phyloP scores from a whole-genome alignment of 208 protist species.

The Strigomonas culicis region DNA sequence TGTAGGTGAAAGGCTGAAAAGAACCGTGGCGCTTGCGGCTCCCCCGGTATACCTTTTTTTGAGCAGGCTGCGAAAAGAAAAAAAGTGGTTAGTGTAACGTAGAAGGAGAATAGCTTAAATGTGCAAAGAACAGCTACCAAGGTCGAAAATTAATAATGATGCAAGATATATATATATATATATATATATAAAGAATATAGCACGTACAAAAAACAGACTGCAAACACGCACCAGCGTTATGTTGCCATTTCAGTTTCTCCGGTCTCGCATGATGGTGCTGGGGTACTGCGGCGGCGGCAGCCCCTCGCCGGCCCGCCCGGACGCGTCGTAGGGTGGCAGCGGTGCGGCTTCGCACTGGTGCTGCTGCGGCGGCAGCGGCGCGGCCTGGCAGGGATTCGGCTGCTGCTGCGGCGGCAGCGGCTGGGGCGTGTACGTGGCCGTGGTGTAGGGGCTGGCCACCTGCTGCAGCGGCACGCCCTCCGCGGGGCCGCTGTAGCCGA shows the following conservation, averaged over 20 bases:
- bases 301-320: too few relatives aligned
- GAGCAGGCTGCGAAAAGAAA: too few relatives aligned
- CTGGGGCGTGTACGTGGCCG: conserved; percentile 18
- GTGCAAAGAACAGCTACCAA: too few relatives aligned
- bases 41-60: not conserved
- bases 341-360: conserved; percentile 1
- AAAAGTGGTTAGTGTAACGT: not conserved
- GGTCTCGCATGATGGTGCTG: too few relatives aligned
- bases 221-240: too few relatives aligned
- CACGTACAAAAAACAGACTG: too few relatives aligned
- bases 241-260: too few relatives aligned
- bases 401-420: not conserved
- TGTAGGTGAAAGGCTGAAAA: not conserved
- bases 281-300: too few relatives aligned
- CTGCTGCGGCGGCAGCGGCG: conserved; percentile 22
- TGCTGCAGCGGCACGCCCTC: conserved; percentile 25
- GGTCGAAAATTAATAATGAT: too few relatives aligned
- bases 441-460: conserved; percentile 24
- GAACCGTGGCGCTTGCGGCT: not conserved
- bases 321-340: not conserved
- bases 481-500: conserved; percentile 15
- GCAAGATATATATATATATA: too few relatives aligned
- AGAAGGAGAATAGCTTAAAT: not conserved
- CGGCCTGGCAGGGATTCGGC: conserved; percentile 10
- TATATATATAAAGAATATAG: too few relatives aligned